Percentiles rank a stretch among this genome's conserved stretches.
phyloP scores from a whole-genome alignment of 768 basidiomycete species.

The Clavaria fumosa region DNA sequence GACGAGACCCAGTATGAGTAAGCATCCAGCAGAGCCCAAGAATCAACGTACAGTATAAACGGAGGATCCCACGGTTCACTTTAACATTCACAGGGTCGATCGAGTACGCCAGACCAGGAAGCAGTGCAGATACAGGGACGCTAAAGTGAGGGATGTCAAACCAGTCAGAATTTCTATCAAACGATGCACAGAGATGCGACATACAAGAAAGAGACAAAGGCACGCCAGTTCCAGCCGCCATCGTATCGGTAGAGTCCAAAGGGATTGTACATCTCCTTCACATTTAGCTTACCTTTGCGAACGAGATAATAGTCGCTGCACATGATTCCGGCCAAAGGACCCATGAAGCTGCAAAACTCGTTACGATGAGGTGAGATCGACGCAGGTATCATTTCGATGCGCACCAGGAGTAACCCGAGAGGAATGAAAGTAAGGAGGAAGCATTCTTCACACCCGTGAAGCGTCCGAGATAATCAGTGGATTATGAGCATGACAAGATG shows the following conservation, averaged over 20 bases:
- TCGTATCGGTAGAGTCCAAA: constrained; percentile 5
- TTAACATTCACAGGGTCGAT: constrained; percentile 4
- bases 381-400: not conserved
- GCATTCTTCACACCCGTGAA: constrained; percentile 2
- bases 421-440: constrained; percentile 5
- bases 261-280: constrained; percentile 6
- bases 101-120: constrained; percentile 6
- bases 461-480: not conserved
- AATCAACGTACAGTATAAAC: constrained; percentile 3
- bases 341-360: constrained; percentile 5
- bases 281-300: constrained; percentile 5
- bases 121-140: constrained; percentile 4
- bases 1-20: not conserved
- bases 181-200: not conserved
- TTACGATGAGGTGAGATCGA: not conserved
- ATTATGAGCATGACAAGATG: not conserved
- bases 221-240: constrained; percentile 7
- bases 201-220: constrained; percentile 6
- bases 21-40: not conserved
- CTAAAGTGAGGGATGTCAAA: constrained; percentile 2
- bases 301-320: constrained; percentile 7
- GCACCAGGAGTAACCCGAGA: constrained; percentile 6
- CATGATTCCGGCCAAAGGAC: constrained; percentile 5
- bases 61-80: constrained; percentile 4
- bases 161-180: not conserved